Conservation (phyloP, 1,139 yeast species). For the Geotrichum aggregatum region DNA sequence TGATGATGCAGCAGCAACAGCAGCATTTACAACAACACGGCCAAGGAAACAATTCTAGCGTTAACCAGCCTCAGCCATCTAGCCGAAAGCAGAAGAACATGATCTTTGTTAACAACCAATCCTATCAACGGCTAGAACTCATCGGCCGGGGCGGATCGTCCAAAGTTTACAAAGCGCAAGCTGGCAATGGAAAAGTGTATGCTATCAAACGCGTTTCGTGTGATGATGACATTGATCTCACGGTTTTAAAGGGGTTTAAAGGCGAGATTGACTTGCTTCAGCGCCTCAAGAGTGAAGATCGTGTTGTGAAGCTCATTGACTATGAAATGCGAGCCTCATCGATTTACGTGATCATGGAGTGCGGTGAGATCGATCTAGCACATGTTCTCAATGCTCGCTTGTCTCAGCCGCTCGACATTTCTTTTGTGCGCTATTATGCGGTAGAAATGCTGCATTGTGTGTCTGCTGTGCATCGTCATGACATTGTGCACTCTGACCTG, state of each 20-base stretch:
- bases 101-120: conserved; percentile 51
- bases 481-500: conserved; percentile 88
- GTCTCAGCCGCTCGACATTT: conserved; percentile 55
- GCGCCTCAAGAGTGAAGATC: conserved; percentile 54
- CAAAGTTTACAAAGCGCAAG: conserved; percentile 77
- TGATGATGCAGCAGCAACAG: conserved; percentile 10
- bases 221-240: conserved; percentile 68
- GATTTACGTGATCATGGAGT: conserved; percentile 81
- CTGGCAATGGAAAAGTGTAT: conserved; percentile 50
- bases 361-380: conserved; percentile 89
- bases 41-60: conserved; percentile 15
- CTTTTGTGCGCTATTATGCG: conserved; percentile 78
- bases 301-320: conserved; percentile 79
- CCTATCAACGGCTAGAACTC: conserved; percentile 71
- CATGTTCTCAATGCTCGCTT: conserved; percentile 65
- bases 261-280: conserved; percentile 81
- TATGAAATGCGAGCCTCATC: conserved; percentile 63
- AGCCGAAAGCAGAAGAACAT: conserved; percentile 29
- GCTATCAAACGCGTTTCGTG: conserved; percentile 82
- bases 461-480: conserved; percentile 79
- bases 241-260: conserved; percentile 71
- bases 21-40: conserved; percentile 4
- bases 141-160: conserved; percentile 94
- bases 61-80: conserved; percentile 20
- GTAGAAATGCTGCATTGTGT: conserved; percentile 81